These are phyloP conservation scores for Scedosporium aurantiacum DNA, from an alignment of 2,329 filamentous ascomycete species.

Conservation along the genomic window DNA sequence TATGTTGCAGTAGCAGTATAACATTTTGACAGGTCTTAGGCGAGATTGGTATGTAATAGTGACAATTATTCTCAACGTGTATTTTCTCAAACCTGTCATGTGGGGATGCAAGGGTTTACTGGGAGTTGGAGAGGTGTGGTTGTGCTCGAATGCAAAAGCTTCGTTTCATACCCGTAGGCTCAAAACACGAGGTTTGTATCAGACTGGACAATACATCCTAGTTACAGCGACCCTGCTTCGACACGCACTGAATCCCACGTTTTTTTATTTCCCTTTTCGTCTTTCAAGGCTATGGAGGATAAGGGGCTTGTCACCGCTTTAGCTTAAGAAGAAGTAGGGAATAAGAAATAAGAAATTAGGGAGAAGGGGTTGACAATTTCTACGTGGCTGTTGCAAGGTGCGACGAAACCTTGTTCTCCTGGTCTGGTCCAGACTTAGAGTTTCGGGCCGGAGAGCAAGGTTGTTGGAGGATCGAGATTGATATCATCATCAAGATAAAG, in stretches of 20 bases:
- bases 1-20: no score
- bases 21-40: no score
- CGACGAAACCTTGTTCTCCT: slow-evolving; percentile 3
- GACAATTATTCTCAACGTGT: no score
- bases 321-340: not conserved
- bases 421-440: not conserved
- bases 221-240: not conserved
- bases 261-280: not conserved
- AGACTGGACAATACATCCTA: not conserved
- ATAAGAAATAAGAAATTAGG: not conserved
- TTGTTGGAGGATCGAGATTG: not conserved
- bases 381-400: not conserved
- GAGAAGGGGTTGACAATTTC: not conserved
- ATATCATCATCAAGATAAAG: not conserved
- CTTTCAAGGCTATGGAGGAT: no score
- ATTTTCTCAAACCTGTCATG: no score
- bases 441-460: slow-evolving; percentile 1
- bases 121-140: no score
- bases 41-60: no score
- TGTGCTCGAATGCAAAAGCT: no score
- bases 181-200: not conserved
- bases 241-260: not conserved
- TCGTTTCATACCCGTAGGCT: not conserved
- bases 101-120: no score
- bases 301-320: not conserved